A percentile compares a stretch with the other conserved stretches of the same genome.
These are phyloP conservation scores for Apiospora pterosperma DNA, from an alignment of 2,329 filamentous ascomycete genomes.

Conservation along the genomic window DNA sequence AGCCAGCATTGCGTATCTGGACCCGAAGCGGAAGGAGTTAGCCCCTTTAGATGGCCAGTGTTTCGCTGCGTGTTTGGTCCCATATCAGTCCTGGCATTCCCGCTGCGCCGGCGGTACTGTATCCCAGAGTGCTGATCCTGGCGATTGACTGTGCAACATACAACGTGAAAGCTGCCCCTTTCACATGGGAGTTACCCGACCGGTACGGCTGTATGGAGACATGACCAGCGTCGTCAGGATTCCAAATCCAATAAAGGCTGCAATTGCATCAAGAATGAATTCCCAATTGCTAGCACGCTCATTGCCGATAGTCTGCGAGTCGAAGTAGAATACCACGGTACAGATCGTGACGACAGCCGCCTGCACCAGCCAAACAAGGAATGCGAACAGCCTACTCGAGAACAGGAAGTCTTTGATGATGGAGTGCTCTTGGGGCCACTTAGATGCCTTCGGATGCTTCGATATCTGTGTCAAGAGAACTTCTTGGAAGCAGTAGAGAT, in stretches of 20 bases:
- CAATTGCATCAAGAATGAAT: conserved; percentile 1
- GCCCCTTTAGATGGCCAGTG: background rate
- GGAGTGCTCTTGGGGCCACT: background rate
- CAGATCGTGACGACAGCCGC: conserved; percentile 3
- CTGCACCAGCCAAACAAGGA: conserved; percentile 5
- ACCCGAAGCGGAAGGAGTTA: background rate
- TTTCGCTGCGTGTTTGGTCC: background rate
- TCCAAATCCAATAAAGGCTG: background rate
- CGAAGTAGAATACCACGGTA: conserved; percentile 2
- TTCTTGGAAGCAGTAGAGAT: background rate
- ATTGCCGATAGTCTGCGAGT: conserved; percentile 2
- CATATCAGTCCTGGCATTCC: background rate
- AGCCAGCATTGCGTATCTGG: no score
- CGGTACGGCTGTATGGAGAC: background rate
- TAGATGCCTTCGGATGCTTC: background rate
- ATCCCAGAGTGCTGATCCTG: background rate
- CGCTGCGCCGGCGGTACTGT: background rate
- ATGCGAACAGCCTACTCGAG: conserved; percentile 5
- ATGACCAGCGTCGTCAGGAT: background rate
- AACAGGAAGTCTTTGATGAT: background rate
- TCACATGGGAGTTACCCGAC: background rate
- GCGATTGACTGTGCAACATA: background rate
- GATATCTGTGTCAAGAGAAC: background rate
- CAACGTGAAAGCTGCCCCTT: background rate
- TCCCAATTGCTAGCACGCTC: conserved; percentile 3